phyloP scores from a whole-genome alignment of 768 basidiomycete genomes.

The Boletus pseudo-olivaceus region DNA sequence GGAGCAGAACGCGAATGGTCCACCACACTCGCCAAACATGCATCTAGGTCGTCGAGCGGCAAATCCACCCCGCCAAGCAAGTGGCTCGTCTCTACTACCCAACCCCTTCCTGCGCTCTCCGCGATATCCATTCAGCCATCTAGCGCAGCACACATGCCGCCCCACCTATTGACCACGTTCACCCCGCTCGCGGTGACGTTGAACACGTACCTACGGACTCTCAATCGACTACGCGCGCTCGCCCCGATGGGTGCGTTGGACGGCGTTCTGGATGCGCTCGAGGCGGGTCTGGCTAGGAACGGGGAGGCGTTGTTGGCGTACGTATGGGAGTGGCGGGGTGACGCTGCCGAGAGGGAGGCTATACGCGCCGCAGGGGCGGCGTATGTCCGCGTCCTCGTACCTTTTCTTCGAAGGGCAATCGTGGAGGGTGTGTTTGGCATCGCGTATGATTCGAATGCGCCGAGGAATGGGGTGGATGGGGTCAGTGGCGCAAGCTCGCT shows the following conservation, averaged over 20 bases:
- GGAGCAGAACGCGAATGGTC: constrained; percentile 36
- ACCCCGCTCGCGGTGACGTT: constrained; percentile 70
- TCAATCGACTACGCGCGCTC: constrained; percentile 81
- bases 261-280: constrained; percentile 49
- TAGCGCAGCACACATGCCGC: constrained; percentile 58
- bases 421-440: constrained; percentile 71
- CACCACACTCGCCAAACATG: constrained; percentile 22
- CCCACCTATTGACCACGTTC: constrained; percentile 66
- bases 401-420: constrained; percentile 66
- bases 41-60: background rate
- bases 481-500: background rate
- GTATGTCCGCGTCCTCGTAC: constrained; percentile 61
- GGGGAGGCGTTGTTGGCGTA: constrained; percentile 49
- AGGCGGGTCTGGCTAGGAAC: constrained; percentile 44
- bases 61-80: constrained; percentile 40
- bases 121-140: constrained; percentile 19
- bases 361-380: constrained; percentile 51
- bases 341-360: constrained; percentile 32
- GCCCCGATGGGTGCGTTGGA: constrained; percentile 61
- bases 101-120: constrained; percentile 28
- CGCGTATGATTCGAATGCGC: constrained; percentile 15
- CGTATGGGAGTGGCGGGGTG: constrained; percentile 36
- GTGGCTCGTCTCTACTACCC: constrained; percentile 47
- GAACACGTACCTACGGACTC: constrained; percentile 66
- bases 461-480: background rate